Conservation (phyloP, 2,329 filamentous ascomycete genomes). For the Chaetothyriales sp. region DNA sequence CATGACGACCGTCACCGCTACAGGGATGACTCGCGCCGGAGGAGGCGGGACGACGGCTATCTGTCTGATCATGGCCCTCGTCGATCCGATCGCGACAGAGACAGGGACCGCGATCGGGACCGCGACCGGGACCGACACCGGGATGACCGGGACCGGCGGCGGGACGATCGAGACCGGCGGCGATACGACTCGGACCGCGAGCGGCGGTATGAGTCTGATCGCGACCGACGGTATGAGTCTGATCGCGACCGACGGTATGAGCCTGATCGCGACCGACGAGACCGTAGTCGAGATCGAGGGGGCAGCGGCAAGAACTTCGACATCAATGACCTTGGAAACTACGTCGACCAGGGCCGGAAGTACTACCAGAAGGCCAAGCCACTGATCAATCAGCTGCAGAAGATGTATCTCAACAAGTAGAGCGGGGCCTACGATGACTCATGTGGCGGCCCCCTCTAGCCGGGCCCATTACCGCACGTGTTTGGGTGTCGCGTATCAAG, state of each 20-base stretch:
- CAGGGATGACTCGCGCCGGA: not conserved
- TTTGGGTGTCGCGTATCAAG: no score
- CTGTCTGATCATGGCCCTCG: not conserved
- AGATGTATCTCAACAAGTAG: not conserved
- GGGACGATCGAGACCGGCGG: not conserved
- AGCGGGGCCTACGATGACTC: no score
- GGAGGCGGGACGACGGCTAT: not conserved
- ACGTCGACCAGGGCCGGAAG: not conserved
- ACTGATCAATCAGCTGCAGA: not conserved
- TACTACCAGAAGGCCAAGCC: slow-evolving; percentile 1
- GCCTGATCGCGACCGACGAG: not conserved
- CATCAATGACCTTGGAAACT: not conserved
- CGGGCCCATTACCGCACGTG: no score
- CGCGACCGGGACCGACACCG: not conserved
- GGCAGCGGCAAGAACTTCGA: not conserved
- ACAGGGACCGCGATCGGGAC: not conserved
- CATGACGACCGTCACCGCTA: not conserved
- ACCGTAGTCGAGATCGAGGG: not conserved
- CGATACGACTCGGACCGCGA: not conserved
- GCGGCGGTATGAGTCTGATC: no score
- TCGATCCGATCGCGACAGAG: not conserved
- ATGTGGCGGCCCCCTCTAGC: no score
- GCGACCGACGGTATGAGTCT: not conserved
- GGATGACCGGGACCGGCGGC: not conserved
- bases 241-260: not conserved